Conservation (phyloP, 2,329 filamentous ascomycete species). For the Rutstroemia sp. region DNA sequence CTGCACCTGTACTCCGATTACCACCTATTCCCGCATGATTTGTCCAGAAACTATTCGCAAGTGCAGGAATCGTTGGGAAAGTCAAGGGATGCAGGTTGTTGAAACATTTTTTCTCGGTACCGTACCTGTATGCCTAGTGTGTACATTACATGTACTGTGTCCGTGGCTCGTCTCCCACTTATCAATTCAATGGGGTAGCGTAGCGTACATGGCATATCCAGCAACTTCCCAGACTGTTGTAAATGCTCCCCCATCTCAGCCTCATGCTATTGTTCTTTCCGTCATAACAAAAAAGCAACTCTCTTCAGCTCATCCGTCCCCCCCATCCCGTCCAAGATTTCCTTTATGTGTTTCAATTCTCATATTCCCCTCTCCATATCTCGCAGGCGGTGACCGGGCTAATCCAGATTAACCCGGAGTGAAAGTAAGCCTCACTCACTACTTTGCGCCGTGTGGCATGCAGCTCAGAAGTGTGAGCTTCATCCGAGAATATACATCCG, state of each 20-base stretch:
- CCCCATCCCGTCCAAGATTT: not conserved
- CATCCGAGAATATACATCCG: slow-evolving; percentile 8
- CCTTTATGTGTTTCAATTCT: slow-evolving; percentile 2
- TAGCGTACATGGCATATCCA: slow-evolving; percentile 1
- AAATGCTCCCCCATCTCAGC: slow-evolving; percentile 2
- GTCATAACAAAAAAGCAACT: not conserved
- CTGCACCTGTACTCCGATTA: not conserved
- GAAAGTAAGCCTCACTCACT: slow-evolving; percentile 8
- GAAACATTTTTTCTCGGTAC: not conserved
- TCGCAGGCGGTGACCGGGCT: slow-evolving; percentile 8
- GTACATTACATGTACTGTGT: not conserved
- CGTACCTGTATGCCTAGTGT: not conserved
- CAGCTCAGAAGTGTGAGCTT: slow-evolving; percentile 6
- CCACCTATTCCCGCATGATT: slow-evolving; percentile 4
- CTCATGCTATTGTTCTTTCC: slow-evolving; percentile 1
- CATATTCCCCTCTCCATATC: slow-evolving; percentile 1
- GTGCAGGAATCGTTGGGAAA: slow-evolving; percentile 3
- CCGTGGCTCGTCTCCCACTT: not conserved
- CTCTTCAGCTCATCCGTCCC: not conserved
- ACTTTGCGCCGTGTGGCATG: slow-evolving; percentile 3
- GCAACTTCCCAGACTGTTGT: not conserved
- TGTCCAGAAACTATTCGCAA: slow-evolving; percentile 7
- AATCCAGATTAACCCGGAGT: slow-evolving; percentile 9
- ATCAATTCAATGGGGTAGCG: not conserved
- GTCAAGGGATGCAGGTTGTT: not conserved